phyloP scores from a whole-genome alignment of 140 eudicot species.

The Flaveria floridana region DNA sequence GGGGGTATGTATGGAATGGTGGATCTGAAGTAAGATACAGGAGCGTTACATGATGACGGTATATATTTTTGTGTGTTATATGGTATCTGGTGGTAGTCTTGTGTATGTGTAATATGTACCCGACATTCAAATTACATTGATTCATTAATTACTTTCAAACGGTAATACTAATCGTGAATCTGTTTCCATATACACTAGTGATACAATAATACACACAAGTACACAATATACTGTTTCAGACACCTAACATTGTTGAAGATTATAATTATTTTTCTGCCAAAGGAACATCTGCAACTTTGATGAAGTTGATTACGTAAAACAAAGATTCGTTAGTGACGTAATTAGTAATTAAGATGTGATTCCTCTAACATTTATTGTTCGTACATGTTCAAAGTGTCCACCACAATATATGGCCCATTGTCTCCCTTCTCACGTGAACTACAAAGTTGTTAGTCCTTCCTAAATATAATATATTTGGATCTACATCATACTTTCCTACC shows the following conservation, averaged over 20 bases:
- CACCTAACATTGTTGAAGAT: not conserved
- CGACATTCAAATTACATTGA: not conserved
- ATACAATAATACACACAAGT: not conserved
- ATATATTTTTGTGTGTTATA: not conserved
- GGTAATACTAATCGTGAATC: not conserved
- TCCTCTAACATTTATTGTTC: slow-evolving; percentile 11
- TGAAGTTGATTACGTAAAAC: slow-evolving; percentile 12
- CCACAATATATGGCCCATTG: not conserved
- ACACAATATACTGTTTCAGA: not conserved
- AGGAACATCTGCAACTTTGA: not conserved
- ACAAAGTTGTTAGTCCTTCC: not conserved
- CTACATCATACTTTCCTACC: not conserved
- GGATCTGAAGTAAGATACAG: not conserved
- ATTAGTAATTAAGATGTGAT: not conserved
- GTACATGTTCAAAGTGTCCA: not conserved
- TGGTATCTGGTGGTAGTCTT: not conserved
- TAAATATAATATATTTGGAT: not conserved
- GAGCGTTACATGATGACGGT: no score
- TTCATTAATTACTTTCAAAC: not conserved
- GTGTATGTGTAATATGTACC: not conserved
- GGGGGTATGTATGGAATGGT: not conserved
- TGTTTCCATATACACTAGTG: not conserved
- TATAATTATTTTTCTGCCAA: no score
- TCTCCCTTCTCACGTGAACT: not conserved
- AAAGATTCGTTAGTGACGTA: slow-evolving; percentile 27